phyloP scores from a whole-genome alignment of 495 filamentous ascomycete genomes.

The Apiosordaria backusii region DNA sequence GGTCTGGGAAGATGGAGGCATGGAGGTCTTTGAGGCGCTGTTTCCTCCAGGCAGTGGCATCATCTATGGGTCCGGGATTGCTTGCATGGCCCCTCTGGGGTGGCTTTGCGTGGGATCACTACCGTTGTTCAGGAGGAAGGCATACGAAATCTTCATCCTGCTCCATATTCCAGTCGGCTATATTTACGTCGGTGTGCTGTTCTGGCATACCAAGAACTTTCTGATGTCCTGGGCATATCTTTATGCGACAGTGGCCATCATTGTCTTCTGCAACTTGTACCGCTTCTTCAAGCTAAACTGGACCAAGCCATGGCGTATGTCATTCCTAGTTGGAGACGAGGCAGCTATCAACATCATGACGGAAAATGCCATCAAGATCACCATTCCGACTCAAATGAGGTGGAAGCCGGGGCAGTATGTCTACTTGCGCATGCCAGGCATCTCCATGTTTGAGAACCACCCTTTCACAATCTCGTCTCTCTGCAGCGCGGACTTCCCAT shows the following conservation, averaged over 20 bases:
- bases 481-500: conserved; percentile 79
- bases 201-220: conserved; percentile 96
- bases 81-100: conserved; percentile 74
- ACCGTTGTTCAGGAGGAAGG: conserved; percentile 56
- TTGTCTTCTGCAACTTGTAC: conserved; percentile 60
- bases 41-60: conserved; percentile 60
- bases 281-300: conserved; percentile 81
- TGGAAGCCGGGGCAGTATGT: conserved; percentile 95
- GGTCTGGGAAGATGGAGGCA: conserved; percentile 72
- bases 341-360: conserved; percentile 81
- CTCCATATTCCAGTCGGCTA: conserved; percentile 79
- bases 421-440: conserved; percentile 88
- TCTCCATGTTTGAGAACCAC: conserved; percentile 86
- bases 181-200: conserved; percentile 77
- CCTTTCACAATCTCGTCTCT: conserved; percentile 94
- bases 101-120: conserved; percentile 83
- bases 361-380: conserved; percentile 89
- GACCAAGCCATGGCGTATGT: conserved; percentile 72
- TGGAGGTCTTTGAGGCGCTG: conserved; percentile 59
- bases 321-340: conserved; percentile 83
- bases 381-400: conserved; percentile 84
- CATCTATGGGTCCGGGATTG: conserved; percentile 85
- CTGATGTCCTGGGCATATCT: conserved; percentile 89
- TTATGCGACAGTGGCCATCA: conserved; percentile 76
- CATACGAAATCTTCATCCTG: conserved; percentile 80